Evolutionary conservation across 2,329 filamentous ascomycete genomes (phyloP).

Genomic region (Aphanocladium album): DNA sequence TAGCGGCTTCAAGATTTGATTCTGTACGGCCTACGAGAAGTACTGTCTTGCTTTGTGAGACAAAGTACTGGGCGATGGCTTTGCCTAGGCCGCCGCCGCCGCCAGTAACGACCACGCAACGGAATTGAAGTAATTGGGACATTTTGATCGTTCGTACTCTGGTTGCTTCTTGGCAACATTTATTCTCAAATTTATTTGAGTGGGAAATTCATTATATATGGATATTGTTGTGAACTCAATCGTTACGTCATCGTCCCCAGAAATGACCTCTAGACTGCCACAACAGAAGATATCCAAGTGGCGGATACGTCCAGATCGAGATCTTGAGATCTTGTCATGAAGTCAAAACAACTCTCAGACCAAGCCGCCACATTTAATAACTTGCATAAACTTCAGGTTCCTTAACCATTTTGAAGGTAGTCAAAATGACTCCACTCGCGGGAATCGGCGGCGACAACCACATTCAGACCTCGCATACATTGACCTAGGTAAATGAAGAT

Average conservation of each 20-base stretch:
- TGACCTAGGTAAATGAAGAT: neutral
- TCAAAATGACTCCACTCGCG: neutral
- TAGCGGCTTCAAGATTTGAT: constrained; percentile 41
- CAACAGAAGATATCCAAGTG: neutral
- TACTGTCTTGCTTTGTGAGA: constrained; percentile 43
- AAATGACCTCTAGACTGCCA: neutral
- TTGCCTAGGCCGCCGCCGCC: constrained; percentile 49
- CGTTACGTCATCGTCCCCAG: neutral
- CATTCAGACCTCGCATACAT: neutral
- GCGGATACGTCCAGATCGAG: neutral
- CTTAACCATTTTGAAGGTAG: too few relatives aligned
- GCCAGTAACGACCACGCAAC: constrained; percentile 44
- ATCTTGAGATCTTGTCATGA: neutral
- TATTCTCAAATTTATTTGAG: neutral
- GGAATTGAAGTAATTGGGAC: constrained; percentile 26
- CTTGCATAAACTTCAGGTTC: too few relatives aligned
- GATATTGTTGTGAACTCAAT: neutral
- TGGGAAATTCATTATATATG: neutral
- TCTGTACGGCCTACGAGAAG: constrained; percentile 52
- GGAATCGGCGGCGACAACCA: neutral
- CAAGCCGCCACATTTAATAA: too few relatives aligned
- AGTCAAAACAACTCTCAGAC: too few relatives aligned
- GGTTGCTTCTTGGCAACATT: too few relatives aligned
- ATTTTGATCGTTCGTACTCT: neutral
- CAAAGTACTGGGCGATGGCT: constrained; percentile 41